A percentile compares a stretch with the other conserved stretches of the same genome.
Evolutionary conservation across 1,284 basidiomycete genomes (phyloP).

Genomic region (Quambalaria eucalypti): DNA sequence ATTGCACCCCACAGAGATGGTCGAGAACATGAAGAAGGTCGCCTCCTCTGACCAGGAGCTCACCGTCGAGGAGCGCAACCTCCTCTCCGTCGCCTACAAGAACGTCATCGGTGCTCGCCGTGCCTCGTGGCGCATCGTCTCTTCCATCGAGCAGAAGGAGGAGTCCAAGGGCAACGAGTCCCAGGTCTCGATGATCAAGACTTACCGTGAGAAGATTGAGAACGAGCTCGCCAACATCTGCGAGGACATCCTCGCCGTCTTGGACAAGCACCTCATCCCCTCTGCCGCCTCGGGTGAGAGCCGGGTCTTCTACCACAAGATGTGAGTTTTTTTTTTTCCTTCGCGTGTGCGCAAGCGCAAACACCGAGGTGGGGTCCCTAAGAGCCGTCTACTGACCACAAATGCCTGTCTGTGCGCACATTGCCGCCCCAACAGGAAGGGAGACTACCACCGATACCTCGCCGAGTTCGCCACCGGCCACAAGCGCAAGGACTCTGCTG

Average conservation of each 20-base stretch:
- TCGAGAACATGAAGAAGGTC: slow-evolving; percentile 48
- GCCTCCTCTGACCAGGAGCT: slow-evolving; percentile 56
- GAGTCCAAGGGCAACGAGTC: slow-evolving; percentile 98
- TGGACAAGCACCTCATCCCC: slow-evolving; percentile 98
- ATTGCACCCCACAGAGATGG: slow-evolving; percentile 35
- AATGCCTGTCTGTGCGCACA: no score
- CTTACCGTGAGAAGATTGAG: slow-evolving; percentile 95
- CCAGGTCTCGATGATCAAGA: slow-evolving; percentile 97
- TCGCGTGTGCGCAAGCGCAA: no score
- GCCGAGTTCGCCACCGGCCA: slow-evolving; percentile 98
- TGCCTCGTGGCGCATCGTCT: slow-evolving; percentile 97
- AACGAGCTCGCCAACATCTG: slow-evolving; percentile 96
- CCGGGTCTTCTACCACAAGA: slow-evolving; percentile 99
- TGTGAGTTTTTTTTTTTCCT: slow-evolving; percentile 57
- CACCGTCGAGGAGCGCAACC: slow-evolving; percentile 97
- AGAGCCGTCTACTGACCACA: background rate
- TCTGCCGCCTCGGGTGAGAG: slow-evolving; percentile 95
- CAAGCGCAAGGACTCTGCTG: slow-evolving; percentile 94
- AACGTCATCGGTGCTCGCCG: slow-evolving; percentile 99
- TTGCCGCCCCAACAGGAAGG: slow-evolving; percentile 64
- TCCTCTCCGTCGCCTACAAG: slow-evolving; percentile 99
- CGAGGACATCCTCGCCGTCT: slow-evolving; percentile 96
- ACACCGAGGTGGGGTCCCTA: background rate
- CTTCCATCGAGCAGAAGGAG: slow-evolving; percentile 99
- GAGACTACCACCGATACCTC: slow-evolving; percentile 99